Evolutionary conservation across 2,329 filamentous ascomycete species (phyloP).

Genomic region (Trichoderma sp.): DNA sequence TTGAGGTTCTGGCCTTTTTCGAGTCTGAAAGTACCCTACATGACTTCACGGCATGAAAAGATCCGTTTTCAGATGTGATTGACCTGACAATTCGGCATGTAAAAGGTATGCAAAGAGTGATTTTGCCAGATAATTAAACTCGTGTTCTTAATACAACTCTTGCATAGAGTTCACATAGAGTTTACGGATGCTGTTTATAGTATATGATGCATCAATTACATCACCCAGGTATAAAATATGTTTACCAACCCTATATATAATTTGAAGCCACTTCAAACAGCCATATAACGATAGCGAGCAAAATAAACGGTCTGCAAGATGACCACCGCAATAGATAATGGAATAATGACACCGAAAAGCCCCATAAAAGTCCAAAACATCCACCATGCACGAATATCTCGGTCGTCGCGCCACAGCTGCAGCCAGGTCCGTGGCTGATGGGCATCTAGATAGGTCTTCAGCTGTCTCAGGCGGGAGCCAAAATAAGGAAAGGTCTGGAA

Average conservation of each 20-base stretch:
- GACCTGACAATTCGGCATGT: background rate
- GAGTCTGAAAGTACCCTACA: too few relatives aligned
- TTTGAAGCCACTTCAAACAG: background rate
- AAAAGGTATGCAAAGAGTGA: background rate
- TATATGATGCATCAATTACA: too few relatives aligned
- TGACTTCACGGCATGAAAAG: too few relatives aligned
- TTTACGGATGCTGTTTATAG: too few relatives aligned
- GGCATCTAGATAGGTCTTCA: background rate
- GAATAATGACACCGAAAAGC: background rate
- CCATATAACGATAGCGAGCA: background rate
- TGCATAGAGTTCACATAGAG: background rate
- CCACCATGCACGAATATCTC: background rate
- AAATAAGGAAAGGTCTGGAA: background rate
- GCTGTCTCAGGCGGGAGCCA: background rate
- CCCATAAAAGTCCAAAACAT: background rate
- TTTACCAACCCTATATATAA: background rate
- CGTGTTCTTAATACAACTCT: background rate
- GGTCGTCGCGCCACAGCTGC: background rate
- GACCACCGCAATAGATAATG: background rate
- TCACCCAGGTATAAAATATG: background rate
- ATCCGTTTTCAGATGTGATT: background rate
- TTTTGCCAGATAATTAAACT: background rate
- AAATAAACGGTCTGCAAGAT: background rate
- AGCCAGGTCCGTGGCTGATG: background rate
- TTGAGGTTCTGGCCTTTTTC: too few relatives aligned